Evolutionary conservation across 2,329 filamentous ascomycete genomes (phyloP).

Genomic region (Pezizomycotina sp.): DNA sequence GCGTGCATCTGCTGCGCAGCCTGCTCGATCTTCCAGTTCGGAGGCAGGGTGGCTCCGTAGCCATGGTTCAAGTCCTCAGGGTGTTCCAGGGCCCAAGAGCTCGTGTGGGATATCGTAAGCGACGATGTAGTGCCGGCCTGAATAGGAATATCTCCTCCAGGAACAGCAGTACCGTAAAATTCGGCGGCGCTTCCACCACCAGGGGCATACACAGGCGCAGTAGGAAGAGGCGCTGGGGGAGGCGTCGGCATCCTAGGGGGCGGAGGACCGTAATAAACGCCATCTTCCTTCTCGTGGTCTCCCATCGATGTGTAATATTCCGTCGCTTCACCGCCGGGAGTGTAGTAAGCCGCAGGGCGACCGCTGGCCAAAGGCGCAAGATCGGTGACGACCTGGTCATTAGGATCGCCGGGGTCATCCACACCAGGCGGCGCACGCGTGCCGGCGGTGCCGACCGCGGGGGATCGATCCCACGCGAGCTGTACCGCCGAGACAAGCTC

Average conservation of each 20-base stretch:
- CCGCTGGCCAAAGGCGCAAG: too few species aligned
- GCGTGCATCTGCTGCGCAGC: too few species aligned
- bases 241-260: constrained; percentile 16
- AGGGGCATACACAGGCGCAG: constrained; percentile 15
- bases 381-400: too few species aligned
- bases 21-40: too few species aligned
- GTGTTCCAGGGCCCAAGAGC: constrained; percentile 1
- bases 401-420: constrained; percentile 7
- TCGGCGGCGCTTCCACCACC: constrained; percentile 15
- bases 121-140: constrained; percentile 14
- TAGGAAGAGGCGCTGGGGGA: constrained; percentile 13
- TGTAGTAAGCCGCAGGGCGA: too few species aligned
- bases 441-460: constrained; percentile 2
- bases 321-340: too few species aligned
- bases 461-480: constrained; percentile 1
- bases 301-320: constrained; percentile 6
- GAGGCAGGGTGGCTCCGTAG: constrained; percentile 11
- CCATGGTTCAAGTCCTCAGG: constrained; percentile 8
- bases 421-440: constrained; percentile 2
- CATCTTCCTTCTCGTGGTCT: constrained; percentile 12
- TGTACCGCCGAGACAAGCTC: too few species aligned
- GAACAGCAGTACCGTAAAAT: constrained; percentile 15
- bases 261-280: constrained; percentile 17
- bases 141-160: constrained; percentile 12
- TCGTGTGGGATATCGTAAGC: constrained; percentile 8